A percentile compares a stretch with the other conserved stretches of the same genome.
These are phyloP conservation scores for Dactylella cylindrospora DNA, from an alignment of 2,329 filamentous ascomycete species.

Conservation along the genomic window DNA sequence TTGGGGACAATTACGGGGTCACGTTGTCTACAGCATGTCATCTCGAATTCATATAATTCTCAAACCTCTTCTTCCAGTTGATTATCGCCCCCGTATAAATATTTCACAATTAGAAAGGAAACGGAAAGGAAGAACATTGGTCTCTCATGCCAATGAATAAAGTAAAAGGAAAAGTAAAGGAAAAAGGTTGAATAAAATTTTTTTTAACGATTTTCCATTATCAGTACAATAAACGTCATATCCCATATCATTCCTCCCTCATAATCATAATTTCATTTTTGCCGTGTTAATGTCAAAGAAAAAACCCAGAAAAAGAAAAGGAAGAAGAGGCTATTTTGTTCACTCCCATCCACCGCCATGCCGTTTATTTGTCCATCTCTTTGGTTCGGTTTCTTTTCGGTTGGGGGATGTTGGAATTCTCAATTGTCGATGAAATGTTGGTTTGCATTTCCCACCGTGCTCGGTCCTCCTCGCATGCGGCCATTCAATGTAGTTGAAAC, in stretches of 20 bases:
- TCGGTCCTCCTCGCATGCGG: background rate
- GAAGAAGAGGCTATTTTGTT: background rate
- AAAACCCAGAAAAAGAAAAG: slow-evolving; percentile 14
- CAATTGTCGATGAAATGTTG: slow-evolving; percentile 22
- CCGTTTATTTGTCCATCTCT: slow-evolving; percentile 12
- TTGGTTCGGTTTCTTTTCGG: slow-evolving; percentile 2
- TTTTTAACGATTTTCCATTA: slow-evolving; percentile 2
- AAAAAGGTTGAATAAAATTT: slow-evolving; percentile 2
- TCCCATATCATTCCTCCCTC: slow-evolving; percentile 5
- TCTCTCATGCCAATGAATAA: background rate
- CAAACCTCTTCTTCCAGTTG: background rate
- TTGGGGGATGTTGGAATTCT: slow-evolving; percentile 4
- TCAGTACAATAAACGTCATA: slow-evolving; percentile 6
- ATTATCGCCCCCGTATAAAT: no score
- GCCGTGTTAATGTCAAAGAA: slow-evolving; percentile 22
- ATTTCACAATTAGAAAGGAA: slow-evolving; percentile 2
- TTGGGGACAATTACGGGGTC: slow-evolving; percentile 6
- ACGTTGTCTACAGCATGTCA: background rate
- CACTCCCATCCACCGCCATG: slow-evolving; percentile 22
- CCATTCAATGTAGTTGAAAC: slow-evolving; percentile 8
- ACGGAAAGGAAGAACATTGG: background rate
- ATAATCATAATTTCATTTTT: slow-evolving; percentile 17
- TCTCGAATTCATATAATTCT: background rate
- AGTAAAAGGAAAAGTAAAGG: slow-evolving; percentile 8
- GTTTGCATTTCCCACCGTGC: background rate